Evolutionary conservation across 768 basidiomycete genomes (phyloP).

Genomic region (Astraeus odoratus): DNA sequence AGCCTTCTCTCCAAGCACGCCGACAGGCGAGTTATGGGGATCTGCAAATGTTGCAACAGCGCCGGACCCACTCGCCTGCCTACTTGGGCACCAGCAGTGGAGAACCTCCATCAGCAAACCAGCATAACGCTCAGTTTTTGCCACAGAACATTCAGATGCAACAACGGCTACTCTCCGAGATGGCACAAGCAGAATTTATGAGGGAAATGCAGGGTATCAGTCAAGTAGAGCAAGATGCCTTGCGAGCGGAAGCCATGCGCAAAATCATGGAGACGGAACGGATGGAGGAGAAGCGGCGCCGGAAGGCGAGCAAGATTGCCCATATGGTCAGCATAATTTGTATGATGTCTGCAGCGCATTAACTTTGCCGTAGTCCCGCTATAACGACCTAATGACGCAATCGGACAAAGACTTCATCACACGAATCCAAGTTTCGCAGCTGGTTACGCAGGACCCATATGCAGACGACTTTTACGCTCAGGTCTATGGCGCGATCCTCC

Average conservation of each 20-base stretch:
- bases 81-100: slow-evolving; percentile 15
- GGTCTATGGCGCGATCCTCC: slow-evolving; percentile 81
- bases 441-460: slow-evolving; percentile 95
- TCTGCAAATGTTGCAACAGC: slow-evolving; percentile 42
- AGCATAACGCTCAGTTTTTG: slow-evolving; percentile 47
- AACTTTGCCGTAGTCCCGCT: slow-evolving; percentile 55
- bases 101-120: slow-evolving; percentile 33
- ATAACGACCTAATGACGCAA: slow-evolving; percentile 94
- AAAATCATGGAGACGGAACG: slow-evolving; percentile 88
- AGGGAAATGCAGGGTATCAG: slow-evolving; percentile 55
- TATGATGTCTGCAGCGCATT: slow-evolving; percentile 8
- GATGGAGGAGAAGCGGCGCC: slow-evolving; percentile 78
- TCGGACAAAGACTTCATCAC: slow-evolving; percentile 99
- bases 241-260: slow-evolving; percentile 74
- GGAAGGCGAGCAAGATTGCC: slow-evolving; percentile 79
- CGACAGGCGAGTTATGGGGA: slow-evolving; percentile 40
- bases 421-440: slow-evolving; percentile 95
- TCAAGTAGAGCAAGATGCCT: slow-evolving; percentile 59
- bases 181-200: slow-evolving; percentile 64
- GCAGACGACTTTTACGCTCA: slow-evolving; percentile 98
- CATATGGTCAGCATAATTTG: slow-evolving; percentile 57
- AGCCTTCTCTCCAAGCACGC: slow-evolving; percentile 32
- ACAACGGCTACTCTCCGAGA: slow-evolving; percentile 69
- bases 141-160: slow-evolving; percentile 67
- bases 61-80: slow-evolving; percentile 46